Base-by-base conservation (phyloP, 139 green algal genomes). In the Tetradesmus lagerheimii region DNA sequence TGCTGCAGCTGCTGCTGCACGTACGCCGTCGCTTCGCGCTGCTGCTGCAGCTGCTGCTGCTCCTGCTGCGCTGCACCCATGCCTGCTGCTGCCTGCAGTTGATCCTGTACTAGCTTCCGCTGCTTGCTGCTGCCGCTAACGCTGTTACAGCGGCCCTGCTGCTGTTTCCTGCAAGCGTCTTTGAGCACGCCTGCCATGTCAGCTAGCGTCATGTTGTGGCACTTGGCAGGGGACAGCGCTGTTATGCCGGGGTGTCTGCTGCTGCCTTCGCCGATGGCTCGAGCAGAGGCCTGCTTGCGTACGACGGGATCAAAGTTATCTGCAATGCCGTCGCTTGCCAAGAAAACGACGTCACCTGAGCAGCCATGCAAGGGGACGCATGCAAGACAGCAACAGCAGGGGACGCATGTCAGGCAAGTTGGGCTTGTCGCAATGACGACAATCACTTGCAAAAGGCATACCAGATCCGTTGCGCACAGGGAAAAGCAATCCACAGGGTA, bases 281-380 rank as follows among this genome's bases (percentile, higher is more conserved):
- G 18, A 39, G 83, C 25, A 81, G 83, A 80, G 20, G 89, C 92
- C 67, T 91, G 79, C 74, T 93, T 92, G 0, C 90, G 74, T 3
- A 93, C 90, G 39, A 94, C 86, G 1, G 90, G 92, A 76, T 94
- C 90, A 62, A 94, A 94, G 86, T 94, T 94, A 77, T 94, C 92
- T 1, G 89, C 86, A 27, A 94, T 84, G 39, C 92, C 92, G 37
- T 94, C 92, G 8, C 37, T 85, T 4, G 90, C 90, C 23, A 94
- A 89, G 77, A 94, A 93, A 6, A 94, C 86, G 4, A 93, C 39
- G 45, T 94, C 92, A 16, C 92, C 90, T 89, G 76, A 34, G 31
- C 20, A 71, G 18, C 15, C 5, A n/a, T 12, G 25, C 2, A n/a
- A 71, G 57, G 14, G 25, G 43, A 29, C 4, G 39, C 9, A 67